These are phyloP conservation scores for Alternaria gaisen DNA, from an alignment of 2,329 filamentous ascomycete species.

Conservation along the genomic window DNA sequence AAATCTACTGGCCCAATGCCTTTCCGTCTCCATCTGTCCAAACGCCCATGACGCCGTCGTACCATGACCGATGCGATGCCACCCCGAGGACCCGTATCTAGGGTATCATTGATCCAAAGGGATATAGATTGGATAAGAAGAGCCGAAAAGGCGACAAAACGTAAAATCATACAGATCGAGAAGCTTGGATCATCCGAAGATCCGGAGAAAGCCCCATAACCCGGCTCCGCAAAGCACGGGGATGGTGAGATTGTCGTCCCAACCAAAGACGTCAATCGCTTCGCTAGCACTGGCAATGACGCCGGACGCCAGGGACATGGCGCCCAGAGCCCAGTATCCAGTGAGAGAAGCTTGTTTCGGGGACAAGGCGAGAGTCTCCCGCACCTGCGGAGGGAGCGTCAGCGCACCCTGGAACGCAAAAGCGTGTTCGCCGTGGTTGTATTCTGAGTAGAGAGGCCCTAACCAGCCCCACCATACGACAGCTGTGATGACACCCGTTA, in stretches of 20 bases:
- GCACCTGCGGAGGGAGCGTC: slow-evolving; percentile 69
- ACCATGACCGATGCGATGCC: slow-evolving; percentile 7
- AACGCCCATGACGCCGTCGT: slow-evolving; percentile 17
- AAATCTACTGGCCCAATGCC: neutral
- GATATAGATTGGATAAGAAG: slow-evolving; percentile 16
- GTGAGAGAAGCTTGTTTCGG: slow-evolving; percentile 68
- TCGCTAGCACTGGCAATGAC: slow-evolving; percentile 88
- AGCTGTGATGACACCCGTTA: slow-evolving; percentile 83
- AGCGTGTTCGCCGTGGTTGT: slow-evolving; percentile 59
- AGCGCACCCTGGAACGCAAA: slow-evolving; percentile 86
- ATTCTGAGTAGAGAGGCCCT: slow-evolving; percentile 62
- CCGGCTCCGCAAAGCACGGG: slow-evolving; percentile 88
- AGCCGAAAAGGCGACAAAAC: slow-evolving; percentile 19
- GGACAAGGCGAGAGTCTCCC: slow-evolving; percentile 69
- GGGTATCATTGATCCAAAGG: slow-evolving; percentile 23
- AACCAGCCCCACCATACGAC: slow-evolving; percentile 89
- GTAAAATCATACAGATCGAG: slow-evolving; percentile 4
- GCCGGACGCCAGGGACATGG: slow-evolving; percentile 89
- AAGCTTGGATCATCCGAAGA: slow-evolving; percentile 67
- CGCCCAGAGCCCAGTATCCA: slow-evolving; percentile 76
- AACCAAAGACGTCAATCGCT: slow-evolving; percentile 87
- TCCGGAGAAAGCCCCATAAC: slow-evolving; percentile 88
- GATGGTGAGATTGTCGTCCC: slow-evolving; percentile 98
- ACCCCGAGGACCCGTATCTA: slow-evolving; percentile 19
- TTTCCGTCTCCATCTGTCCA: neutral